Conservation (phyloP, 208 protist species). For the Wallacemonas sp. region DNA sequence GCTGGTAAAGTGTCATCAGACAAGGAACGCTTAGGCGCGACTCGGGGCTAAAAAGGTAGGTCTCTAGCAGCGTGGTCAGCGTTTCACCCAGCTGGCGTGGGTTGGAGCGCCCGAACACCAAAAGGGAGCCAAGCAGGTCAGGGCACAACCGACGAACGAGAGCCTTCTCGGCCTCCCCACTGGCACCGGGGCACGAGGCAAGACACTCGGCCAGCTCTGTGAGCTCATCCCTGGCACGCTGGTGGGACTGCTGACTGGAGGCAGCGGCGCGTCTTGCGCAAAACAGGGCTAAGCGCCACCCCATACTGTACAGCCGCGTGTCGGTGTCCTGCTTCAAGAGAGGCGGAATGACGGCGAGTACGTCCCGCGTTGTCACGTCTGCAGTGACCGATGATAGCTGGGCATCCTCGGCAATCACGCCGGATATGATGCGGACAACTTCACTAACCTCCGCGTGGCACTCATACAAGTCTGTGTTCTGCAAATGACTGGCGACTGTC, state of each 20-base stretch:
- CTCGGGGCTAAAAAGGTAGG: slow-evolving; percentile 47
- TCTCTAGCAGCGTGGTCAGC: slow-evolving; percentile 45
- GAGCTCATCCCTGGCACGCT: slow-evolving; percentile 10
- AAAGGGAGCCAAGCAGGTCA: slow-evolving; percentile 47
- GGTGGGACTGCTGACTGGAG: slow-evolving; percentile 2
- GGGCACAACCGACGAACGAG: slow-evolving; percentile 50
- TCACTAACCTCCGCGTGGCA: slow-evolving; percentile 48
- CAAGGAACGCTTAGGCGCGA: slow-evolving; percentile 22
- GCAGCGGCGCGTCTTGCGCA: slow-evolving; percentile 33
- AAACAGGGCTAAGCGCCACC: slow-evolving; percentile 61
- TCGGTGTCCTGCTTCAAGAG: slow-evolving; percentile 54
- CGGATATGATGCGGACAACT: slow-evolving; percentile 61
- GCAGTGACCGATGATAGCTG: slow-evolving; percentile 35
- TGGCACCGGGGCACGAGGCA: slow-evolving; percentile 34
- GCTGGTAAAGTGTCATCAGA: slow-evolving; percentile 53
- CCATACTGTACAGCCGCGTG: slow-evolving; percentile 49
- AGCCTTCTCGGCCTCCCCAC: slow-evolving; percentile 25
- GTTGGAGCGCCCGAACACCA: slow-evolving; percentile 50
- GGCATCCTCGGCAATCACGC: slow-evolving; percentile 57
- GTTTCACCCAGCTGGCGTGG: slow-evolving; percentile 42
- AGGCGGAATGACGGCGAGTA: slow-evolving; percentile 49
- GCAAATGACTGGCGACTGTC: slow-evolving; percentile 63
- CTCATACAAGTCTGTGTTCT: slow-evolving; percentile 55
- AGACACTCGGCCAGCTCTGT: slow-evolving; percentile 44
- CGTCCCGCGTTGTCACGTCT: slow-evolving; percentile 13